Conservation (phyloP, 106 monocot genomes). For the Dendrobium huoshanense region DNA sequence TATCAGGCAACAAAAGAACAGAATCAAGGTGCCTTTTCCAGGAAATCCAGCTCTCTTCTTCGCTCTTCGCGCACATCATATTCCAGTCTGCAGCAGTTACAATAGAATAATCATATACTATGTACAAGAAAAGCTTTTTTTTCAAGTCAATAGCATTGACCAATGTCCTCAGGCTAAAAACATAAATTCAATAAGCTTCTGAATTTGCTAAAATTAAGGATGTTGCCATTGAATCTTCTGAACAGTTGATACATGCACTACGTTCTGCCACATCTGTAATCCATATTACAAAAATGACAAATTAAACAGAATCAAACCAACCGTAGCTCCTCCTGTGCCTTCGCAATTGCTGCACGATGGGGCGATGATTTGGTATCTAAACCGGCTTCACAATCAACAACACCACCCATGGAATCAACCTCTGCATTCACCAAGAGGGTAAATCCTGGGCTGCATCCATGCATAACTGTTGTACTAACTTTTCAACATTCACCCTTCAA, state of each 20-base stretch:
- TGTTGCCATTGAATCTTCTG: background rate
- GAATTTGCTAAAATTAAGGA: background rate
- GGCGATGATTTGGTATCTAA: constrained; percentile 69
- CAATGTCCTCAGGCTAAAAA: background rate
- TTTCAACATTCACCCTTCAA: background rate
- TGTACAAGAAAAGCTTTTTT: no score
- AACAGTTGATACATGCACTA: background rate
- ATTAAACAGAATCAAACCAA: constrained; percentile 11
- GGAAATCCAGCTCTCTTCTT: constrained; percentile 84
- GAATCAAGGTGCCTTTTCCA: constrained; percentile 52
- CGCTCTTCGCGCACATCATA: constrained; percentile 78
- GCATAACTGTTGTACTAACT: constrained; percentile 5
- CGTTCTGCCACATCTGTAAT: background rate
- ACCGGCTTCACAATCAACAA: constrained; percentile 54
- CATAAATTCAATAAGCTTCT: background rate
- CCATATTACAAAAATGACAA: background rate
- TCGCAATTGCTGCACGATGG: constrained; percentile 65
- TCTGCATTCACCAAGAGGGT: constrained; percentile 31
- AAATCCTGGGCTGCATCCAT: constrained; percentile 5
- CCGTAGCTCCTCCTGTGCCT: constrained; percentile 80
- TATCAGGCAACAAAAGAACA: background rate
- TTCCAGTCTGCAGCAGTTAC: constrained; percentile 50
- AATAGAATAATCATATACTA: background rate
- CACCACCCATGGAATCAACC: constrained; percentile 75
- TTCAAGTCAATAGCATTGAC: background rate